Conservation (phyloP, 345 rosid genomes). For the Firmiana major region DNA sequence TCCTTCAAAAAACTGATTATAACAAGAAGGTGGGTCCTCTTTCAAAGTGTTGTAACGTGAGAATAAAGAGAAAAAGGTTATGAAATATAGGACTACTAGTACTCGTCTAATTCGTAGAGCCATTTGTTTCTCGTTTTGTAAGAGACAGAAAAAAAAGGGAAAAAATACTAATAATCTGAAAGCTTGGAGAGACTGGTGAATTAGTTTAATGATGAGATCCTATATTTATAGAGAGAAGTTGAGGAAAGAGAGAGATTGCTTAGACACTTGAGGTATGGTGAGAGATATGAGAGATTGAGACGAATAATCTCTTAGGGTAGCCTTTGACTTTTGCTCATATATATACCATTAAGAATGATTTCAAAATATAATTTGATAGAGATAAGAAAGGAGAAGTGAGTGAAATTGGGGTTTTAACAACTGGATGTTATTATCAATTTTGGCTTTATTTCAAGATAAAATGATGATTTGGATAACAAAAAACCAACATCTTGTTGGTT, state of each 20-base stretch:
- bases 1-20: background rate
- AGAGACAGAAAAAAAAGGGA: background rate
- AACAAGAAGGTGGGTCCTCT: background rate
- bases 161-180: background rate
- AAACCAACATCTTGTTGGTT: slow-evolving; percentile 4
- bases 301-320: slow-evolving; percentile 30
- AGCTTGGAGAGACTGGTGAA: slow-evolving; percentile 2
- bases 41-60: slow-evolving; percentile 9
- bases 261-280: slow-evolving; percentile 29
- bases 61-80: slow-evolving; percentile 3
- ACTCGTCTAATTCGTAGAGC: slow-evolving; percentile 7
- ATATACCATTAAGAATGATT: background rate
- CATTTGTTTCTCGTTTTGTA: slow-evolving; percentile 22
- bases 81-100: background rate
- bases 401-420: background rate
- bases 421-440: background rate
- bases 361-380: background rate
- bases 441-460: background rate
- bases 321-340: slow-evolving; percentile 16
- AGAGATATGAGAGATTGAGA: slow-evolving; percentile 28
- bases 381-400: background rate
- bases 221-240: slow-evolving; percentile 34
- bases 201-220: slow-evolving; percentile 2
- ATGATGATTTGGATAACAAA: background rate
- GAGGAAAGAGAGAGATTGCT: background rate